A percentile compares a stretch with the other conserved stretches of the same genome.
phyloP scores from a whole-genome alignment of 441 rosid species.

The Pelargonium cotyledonis region DNA sequence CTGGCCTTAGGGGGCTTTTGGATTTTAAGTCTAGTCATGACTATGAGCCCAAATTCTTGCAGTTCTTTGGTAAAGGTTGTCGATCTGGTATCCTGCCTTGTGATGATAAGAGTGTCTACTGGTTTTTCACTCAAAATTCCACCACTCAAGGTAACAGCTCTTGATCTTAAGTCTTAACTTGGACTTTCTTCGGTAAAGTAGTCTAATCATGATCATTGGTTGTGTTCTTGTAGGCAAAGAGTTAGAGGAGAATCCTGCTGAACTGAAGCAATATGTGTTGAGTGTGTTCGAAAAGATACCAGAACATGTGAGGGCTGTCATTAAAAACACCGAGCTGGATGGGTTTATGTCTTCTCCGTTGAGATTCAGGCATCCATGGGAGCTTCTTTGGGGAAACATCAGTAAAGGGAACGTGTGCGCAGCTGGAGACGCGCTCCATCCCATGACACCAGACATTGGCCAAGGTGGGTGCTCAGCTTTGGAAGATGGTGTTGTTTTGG shows the following conservation, averaged over 20 bases:
- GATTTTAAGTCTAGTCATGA: slow-evolving; percentile 39
- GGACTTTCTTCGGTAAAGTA: background rate
- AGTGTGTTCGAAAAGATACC: slow-evolving; percentile 33
- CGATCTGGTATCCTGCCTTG: slow-evolving; percentile 56
- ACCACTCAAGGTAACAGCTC: slow-evolving; percentile 26
- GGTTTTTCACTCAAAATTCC: slow-evolving; percentile 56
- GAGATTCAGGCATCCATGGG: slow-evolving; percentile 59
- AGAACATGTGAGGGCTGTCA: slow-evolving; percentile 25
- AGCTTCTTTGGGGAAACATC: slow-evolving; percentile 54
- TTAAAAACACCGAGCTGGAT: slow-evolving; percentile 35
- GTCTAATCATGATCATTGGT: too few species aligned
- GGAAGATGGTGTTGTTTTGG: slow-evolving; percentile 58
- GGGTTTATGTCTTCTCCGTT: slow-evolving; percentile 28
- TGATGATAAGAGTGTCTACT: slow-evolving; percentile 44
- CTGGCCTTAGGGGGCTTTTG: slow-evolving; percentile 44
- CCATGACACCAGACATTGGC: slow-evolving; percentile 70
- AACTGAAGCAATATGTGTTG: slow-evolving; percentile 41
- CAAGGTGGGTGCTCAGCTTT: slow-evolving; percentile 65
- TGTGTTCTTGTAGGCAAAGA: slow-evolving; percentile 24
- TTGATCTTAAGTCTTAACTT: background rate
- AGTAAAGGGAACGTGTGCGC: slow-evolving; percentile 56
- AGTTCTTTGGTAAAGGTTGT: slow-evolving; percentile 45
- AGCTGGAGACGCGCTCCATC: slow-evolving; percentile 73
- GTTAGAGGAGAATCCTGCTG: slow-evolving; percentile 29
- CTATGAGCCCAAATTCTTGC: slow-evolving; percentile 31